Percentiles rank a stretch among this genome's conserved stretches.
phyloP scores from a whole-genome alignment of 805 yeast species.

The Saccharomycopsis selenospora region DNA sequence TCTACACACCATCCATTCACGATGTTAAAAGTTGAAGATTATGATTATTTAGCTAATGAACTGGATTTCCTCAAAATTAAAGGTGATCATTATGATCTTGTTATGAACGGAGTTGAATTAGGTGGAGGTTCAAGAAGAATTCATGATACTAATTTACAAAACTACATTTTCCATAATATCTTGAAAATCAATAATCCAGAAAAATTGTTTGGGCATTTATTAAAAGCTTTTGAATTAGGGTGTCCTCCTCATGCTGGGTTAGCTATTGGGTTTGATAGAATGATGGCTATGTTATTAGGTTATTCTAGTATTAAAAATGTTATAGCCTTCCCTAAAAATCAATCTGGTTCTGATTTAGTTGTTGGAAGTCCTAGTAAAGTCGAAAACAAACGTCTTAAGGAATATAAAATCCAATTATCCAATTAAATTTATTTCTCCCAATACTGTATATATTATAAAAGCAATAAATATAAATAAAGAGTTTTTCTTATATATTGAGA shows the following conservation, averaged over 20 bases:
- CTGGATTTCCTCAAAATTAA: slow-evolving; percentile 53
- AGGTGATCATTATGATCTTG: slow-evolving; percentile 93
- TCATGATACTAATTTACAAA: slow-evolving; percentile 77
- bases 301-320: slow-evolving; percentile 79
- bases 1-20: slow-evolving; percentile 98
- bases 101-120: slow-evolving; percentile 86
- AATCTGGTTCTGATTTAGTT: slow-evolving; percentile 79
- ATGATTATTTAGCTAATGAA: slow-evolving; percentile 37
- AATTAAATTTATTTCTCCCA: no score
- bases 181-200: slow-evolving; percentile 54
- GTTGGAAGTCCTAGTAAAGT: slow-evolving; percentile 80
- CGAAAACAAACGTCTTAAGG: slow-evolving; percentile 38
- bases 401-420: slow-evolving; percentile 40
- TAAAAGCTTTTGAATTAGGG: slow-evolving; percentile 76
- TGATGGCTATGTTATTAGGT: slow-evolving; percentile 86
- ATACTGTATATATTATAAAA: no score
- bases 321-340: slow-evolving; percentile 91
- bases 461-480: no score
- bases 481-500: slow-evolving; percentile 49
- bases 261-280: slow-evolving; percentile 90
- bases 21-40: slow-evolving; percentile 73
- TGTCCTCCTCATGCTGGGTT: slow-evolving; percentile 99
- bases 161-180: slow-evolving; percentile 58
- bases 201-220: slow-evolving; percentile 73
- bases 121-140: slow-evolving; percentile 98